phyloP scores from a whole-genome alignment of 2,329 filamentous ascomycete genomes.

The Colletotrichum nymphaeae region DNA sequence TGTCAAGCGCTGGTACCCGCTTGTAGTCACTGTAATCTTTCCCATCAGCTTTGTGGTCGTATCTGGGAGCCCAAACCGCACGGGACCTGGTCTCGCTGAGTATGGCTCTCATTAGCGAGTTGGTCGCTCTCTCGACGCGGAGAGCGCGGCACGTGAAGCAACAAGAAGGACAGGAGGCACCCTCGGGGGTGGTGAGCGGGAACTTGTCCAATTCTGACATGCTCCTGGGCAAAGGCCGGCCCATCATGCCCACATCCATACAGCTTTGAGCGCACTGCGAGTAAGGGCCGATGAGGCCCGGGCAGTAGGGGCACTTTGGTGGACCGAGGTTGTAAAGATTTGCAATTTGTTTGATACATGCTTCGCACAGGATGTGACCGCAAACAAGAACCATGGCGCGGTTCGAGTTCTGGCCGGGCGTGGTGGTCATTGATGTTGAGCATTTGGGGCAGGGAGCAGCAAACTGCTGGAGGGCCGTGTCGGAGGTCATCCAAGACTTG shows the following conservation, averaged over 20 bases:
- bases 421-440: constrained; percentile 17
- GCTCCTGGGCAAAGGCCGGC: constrained; percentile 6
- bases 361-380: constrained; percentile 32
- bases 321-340: not conserved
- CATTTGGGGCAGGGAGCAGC: constrained; percentile 29
- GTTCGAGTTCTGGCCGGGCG: constrained; percentile 19
- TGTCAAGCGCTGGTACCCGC: constrained; percentile 24
- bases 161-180: constrained; percentile 17
- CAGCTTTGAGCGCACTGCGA: constrained; percentile 14
- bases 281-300: constrained; percentile 20
- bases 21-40: not conserved
- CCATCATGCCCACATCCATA: not conserved
- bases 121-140: constrained; percentile 12
- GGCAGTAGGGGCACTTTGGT: constrained; percentile 31
- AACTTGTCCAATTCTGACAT: constrained; percentile 14
- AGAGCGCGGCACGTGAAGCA: constrained; percentile 21
- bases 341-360: constrained; percentile 18
- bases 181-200: constrained; percentile 29
- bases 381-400: constrained; percentile 23
- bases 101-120: constrained; percentile 4
- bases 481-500: not conserved
- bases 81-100: constrained; percentile 17
- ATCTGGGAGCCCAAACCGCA: constrained; percentile 13
- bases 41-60: not conserved
- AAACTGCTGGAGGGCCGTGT: not conserved